Evolutionary conservation across 352 stramenopile species (phyloP).

Genomic region (Globisporangium okanoganense): DNA sequence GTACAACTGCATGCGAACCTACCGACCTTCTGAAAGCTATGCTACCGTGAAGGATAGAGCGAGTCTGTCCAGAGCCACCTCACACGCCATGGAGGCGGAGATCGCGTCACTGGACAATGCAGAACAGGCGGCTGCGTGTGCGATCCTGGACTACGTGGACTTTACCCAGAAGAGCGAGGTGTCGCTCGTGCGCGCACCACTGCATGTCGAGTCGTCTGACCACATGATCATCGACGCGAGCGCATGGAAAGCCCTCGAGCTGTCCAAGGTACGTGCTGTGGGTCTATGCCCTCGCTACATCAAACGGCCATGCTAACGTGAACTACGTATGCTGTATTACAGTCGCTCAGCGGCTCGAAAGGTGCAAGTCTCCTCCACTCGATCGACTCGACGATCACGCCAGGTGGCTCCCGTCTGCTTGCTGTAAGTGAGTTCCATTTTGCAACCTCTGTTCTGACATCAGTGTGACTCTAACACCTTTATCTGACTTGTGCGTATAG

Average conservation of each 20-base stretch:
- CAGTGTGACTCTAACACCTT: neutral
- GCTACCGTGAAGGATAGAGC: neutral
- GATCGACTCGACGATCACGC: conserved; percentile 62
- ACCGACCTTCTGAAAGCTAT: conserved; percentile 32
- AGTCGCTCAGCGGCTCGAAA: conserved; percentile 52
- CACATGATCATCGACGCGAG: conserved; percentile 82
- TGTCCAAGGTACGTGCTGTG: conserved; percentile 35
- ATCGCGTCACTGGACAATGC: conserved; percentile 12
- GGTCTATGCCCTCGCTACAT: neutral
- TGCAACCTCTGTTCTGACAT: neutral
- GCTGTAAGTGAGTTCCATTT: conserved; percentile 31
- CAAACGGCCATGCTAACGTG: neutral
- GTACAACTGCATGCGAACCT: conserved; percentile 59
- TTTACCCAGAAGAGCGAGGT: conserved; percentile 50
- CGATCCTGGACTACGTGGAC: conserved; percentile 62
- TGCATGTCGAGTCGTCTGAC: conserved; percentile 61
- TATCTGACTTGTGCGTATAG: conserved; percentile 16
- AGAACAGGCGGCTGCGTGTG: conserved; percentile 38
- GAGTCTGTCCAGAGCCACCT: neutral
- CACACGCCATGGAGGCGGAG: neutral
- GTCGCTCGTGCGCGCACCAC: conserved; percentile 30
- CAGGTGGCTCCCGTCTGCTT: conserved; percentile 61
- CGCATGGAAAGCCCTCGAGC: conserved; percentile 64
- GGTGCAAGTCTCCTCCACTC: conserved; percentile 54
- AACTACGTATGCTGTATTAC: neutral